Conservation (phyloP, 2,329 filamentous ascomycete species). For the Diaporthe sp. region DNA sequence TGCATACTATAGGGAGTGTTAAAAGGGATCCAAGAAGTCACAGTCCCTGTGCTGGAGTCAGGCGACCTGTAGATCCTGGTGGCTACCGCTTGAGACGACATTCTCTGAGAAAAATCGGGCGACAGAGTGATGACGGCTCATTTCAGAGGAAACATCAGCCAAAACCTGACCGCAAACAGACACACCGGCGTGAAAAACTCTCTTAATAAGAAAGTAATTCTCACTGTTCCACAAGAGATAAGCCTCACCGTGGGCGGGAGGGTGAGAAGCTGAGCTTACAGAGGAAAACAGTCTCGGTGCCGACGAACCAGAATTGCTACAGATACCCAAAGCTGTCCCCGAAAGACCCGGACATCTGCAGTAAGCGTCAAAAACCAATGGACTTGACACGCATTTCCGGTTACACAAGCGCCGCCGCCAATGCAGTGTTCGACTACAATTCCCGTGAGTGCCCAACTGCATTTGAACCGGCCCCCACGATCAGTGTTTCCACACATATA, state of each 20-base stretch:
- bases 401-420: neutral
- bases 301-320: neutral
- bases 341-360: neutral
- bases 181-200: neutral
- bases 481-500: neutral
- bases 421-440: neutral
- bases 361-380: neutral
- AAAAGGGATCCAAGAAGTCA: conserved; percentile 9
- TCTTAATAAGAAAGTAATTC: conserved; percentile 13
- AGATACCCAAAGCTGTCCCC: neutral
- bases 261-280: neutral
- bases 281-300: neutral
- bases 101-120: neutral
- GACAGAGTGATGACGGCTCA: neutral
- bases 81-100: neutral
- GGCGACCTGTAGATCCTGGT: neutral
- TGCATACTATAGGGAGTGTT: neutral
- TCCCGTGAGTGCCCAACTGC: neutral
- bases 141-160: neutral
- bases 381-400: neutral
- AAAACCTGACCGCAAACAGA: neutral
- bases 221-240: conserved; percentile 7
- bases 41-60: conserved; percentile 11
- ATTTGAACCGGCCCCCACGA: neutral
- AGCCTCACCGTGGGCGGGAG: neutral